These are phyloP conservation scores for Xylariaceae sp. DNA, from an alignment of 2,329 filamentous ascomycete species.

Conservation along the genomic window DNA sequence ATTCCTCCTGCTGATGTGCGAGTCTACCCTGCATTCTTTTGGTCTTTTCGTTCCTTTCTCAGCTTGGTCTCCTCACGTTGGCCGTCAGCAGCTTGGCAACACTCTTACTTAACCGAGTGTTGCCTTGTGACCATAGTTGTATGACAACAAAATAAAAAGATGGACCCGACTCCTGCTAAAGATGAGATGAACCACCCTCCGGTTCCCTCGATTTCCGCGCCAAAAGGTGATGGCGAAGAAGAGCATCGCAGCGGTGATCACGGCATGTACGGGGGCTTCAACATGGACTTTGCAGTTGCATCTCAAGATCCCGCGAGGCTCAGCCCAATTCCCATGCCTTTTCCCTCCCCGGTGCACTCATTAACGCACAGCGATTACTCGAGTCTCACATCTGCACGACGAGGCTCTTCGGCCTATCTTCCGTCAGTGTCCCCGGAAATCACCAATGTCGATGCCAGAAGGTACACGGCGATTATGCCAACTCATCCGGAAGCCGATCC, in stretches of 20 bases:
- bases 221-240: slow-evolving; percentile 15
- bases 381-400: not conserved
- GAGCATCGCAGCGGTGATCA: not conserved
- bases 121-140: not conserved
- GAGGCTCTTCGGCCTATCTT: slow-evolving; percentile 1
- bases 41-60: too few relatives aligned
- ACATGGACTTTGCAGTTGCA: not conserved
- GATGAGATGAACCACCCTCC: slow-evolving; percentile 12
- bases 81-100: too few relatives aligned
- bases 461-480: slow-evolving; percentile 9
- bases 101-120: too few relatives aligned
- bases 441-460: slow-evolving; percentile 6
- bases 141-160: not conserved
- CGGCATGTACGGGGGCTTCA: not conserved
- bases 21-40: too few relatives aligned
- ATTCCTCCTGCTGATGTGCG: too few relatives aligned
- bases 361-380: slow-evolving; percentile 2
- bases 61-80: too few relatives aligned
- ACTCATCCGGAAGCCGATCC: slow-evolving; percentile 16
- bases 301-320: not conserved
- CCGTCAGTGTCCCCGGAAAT: slow-evolving; percentile 9
- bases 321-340: not conserved
- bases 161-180: slow-evolving; percentile 2
- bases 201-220: slow-evolving; percentile 26
- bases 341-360: not conserved